A percentile compares a stretch with the other conserved stretches of the same genome.
These are phyloP conservation scores for Penicillium sumatraense DNA, from an alignment of 2,329 filamentous ascomycete genomes.

Conservation along the genomic window DNA sequence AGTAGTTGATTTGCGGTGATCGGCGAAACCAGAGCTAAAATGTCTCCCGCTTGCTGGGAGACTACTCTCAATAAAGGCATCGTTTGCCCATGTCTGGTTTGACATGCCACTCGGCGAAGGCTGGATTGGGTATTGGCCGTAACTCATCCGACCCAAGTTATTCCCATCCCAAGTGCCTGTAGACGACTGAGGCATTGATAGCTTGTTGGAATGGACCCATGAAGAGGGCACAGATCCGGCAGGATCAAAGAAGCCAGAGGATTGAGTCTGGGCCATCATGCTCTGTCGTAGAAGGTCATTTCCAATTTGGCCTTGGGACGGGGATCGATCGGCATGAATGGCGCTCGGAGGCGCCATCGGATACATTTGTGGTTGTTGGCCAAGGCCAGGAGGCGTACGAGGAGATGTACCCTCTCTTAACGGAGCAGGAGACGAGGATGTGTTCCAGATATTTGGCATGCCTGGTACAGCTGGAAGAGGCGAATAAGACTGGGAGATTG, in stretches of 20 bases:
- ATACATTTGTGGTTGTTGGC: slow-evolving; percentile 27
- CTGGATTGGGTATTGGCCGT: slow-evolving; percentile 31
- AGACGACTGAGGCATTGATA: slow-evolving; percentile 18
- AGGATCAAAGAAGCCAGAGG: slow-evolving; percentile 25
- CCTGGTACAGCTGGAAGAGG: slow-evolving; percentile 34
- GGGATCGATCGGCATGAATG: slow-evolving; percentile 21
- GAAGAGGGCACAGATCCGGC: slow-evolving; percentile 28
- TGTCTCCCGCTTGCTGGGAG: slow-evolving; percentile 30
- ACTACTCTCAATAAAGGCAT: slow-evolving; percentile 41
- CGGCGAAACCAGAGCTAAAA: slow-evolving; percentile 28
- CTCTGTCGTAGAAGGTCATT: slow-evolving; percentile 36
- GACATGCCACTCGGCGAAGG: slow-evolving; percentile 31
- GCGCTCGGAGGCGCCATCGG: slow-evolving; percentile 15
- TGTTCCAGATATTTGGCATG: slow-evolving; percentile 52
- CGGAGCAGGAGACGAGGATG: slow-evolving; percentile 47
- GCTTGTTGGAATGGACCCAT: slow-evolving; percentile 26
- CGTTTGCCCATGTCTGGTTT: slow-evolving; percentile 40
- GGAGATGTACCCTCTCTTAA: slow-evolving; percentile 46
- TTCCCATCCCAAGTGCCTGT: slow-evolving; percentile 32
- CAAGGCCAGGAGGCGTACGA: slow-evolving; percentile 43
- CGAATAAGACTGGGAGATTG: slow-evolving; percentile 38
- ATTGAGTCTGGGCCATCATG: slow-evolving; percentile 30
- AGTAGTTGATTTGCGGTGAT: slow-evolving; percentile 32
- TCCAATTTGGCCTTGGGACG: slow-evolving; percentile 29
- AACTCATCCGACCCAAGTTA: slow-evolving; percentile 18